A percentile compares a stretch with the other conserved stretches of the same genome.
phyloP scores from a whole-genome alignment of 306 rosid genomes.

The Vigna trinervia region DNA sequence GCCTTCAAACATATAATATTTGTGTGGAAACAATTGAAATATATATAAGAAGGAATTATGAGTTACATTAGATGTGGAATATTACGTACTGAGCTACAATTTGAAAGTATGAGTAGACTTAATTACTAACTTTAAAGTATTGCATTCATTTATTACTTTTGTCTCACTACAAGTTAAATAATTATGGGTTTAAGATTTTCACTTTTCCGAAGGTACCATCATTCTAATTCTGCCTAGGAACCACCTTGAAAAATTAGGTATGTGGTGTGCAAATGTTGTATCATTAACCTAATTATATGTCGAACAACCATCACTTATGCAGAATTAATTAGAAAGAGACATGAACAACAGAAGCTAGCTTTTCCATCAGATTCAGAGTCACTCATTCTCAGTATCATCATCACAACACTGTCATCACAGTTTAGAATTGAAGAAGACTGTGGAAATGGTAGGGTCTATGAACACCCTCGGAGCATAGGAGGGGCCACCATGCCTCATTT shows the following conservation, averaged over 20 bases:
- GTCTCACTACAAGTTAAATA: conserved; percentile 19
- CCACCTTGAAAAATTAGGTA: conserved; percentile 7
- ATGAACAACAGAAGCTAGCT: not conserved
- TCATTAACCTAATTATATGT: conserved; percentile 48
- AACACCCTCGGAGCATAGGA: conserved; percentile 36
- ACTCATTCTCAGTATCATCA: conserved; percentile 35
- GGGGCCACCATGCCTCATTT: conserved; percentile 24
- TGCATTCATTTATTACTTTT: conserved; percentile 10
- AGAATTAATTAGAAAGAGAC: conserved; percentile 38
- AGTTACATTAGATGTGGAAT: not conserved
- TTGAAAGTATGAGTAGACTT: not conserved
- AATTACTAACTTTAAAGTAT: not conserved
- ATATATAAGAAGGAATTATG: not conserved
- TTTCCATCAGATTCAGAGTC: conserved; percentile 21
- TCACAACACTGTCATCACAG: conserved; percentile 34
- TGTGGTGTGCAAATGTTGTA: conserved; percentile 34
- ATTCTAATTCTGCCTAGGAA: not conserved
- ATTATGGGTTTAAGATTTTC: conserved; percentile 12
- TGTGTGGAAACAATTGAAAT: not conserved
- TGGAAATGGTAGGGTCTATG: conserved; percentile 62
- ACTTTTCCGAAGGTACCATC: not conserved
- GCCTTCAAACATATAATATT: not conserved
- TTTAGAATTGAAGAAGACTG: conserved; percentile 33
- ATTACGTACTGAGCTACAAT: not conserved
- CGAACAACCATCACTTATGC: conserved; percentile 49